Conservation (phyloP, 208 protist species). For the Leishmania tarentolae region DNA sequence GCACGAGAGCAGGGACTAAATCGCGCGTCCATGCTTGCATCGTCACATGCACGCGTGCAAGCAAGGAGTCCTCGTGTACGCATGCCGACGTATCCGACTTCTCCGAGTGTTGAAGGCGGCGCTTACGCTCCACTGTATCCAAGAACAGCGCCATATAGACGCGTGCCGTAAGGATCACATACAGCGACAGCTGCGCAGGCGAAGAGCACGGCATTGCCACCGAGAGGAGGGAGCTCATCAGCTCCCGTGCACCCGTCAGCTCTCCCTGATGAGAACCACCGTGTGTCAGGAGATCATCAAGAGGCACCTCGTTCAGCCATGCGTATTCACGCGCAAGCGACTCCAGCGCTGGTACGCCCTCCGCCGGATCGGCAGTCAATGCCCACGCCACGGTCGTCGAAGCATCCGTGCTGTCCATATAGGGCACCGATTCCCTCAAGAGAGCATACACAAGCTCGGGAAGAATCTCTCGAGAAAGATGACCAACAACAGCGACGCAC, state of each 20-base stretch:
- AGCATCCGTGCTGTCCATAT: conserved; percentile 5
- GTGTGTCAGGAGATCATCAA: background rate
- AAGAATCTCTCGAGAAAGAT: too few relatives aligned
- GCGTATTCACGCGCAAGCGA: background rate
- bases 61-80: background rate
- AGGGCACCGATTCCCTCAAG: background rate
- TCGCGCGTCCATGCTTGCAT: conserved; percentile 58
- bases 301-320: background rate
- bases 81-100: background rate
- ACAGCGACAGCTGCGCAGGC: conserved; percentile 17
- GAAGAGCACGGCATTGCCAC: conserved; percentile 11
- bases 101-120: background rate
- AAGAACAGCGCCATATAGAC: conserved; percentile 12
- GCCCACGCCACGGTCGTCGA: conserved; percentile 13
- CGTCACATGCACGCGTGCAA: background rate
- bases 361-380: conserved; percentile 1
- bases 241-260: conserved; percentile 3
- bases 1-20: conserved; percentile 21
- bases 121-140: conserved; percentile 20
- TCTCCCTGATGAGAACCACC: background rate
- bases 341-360: conserved; percentile 16
- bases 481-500: too few relatives aligned
- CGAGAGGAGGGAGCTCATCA: conserved; percentile 23
- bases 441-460: background rate
- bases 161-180: conserved; percentile 14